Conservation (phyloP, 768 basidiomycete species). For the Russula earlei region DNA sequence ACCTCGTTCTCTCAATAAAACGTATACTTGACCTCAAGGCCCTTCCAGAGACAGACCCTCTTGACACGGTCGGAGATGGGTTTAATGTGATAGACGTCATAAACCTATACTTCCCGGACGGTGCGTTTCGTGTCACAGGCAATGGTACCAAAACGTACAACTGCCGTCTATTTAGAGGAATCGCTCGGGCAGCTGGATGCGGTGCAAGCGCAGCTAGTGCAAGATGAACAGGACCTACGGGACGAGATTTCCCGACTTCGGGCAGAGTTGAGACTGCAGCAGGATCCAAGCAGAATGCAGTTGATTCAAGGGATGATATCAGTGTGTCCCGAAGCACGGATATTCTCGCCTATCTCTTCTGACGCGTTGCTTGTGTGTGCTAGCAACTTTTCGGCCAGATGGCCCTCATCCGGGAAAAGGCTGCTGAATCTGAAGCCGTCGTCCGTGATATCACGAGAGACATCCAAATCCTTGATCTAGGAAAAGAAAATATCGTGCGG, state of each 20-base stretch:
- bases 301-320: conserved; percentile 94
- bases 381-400: conserved; percentile 93
- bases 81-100: conserved; percentile 47
- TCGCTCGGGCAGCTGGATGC: conserved; percentile 64
- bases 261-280: conserved; percentile 58
- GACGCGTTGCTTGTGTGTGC: neutral
- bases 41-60: conserved; percentile 38
- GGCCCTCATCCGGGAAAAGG: conserved; percentile 92
- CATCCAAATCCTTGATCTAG: conserved; percentile 87
- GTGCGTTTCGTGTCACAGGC: conserved; percentile 31
- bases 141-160: neutral
- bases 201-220: conserved; percentile 57
- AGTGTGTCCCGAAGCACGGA: conserved; percentile 35
- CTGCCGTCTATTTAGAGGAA: conserved; percentile 43
- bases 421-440: conserved; percentile 93
- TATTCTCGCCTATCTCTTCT: neutral
- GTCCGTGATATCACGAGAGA: conserved; percentile 94
- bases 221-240: conserved; percentile 62
- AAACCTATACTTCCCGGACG: conserved; percentile 73
- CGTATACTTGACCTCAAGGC: conserved; percentile 52
- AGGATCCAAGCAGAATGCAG: conserved; percentile 84
- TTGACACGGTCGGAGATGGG: conserved; percentile 47
- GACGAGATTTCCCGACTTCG: conserved; percentile 63
- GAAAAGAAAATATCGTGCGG: conserved; percentile 84
- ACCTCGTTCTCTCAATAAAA: conserved; percentile 61